Percentiles rank a stretch among this genome's conserved stretches.
Conservation (phyloP, 257 asterid genomes). For the Nicotiana sylvestris region DNA sequence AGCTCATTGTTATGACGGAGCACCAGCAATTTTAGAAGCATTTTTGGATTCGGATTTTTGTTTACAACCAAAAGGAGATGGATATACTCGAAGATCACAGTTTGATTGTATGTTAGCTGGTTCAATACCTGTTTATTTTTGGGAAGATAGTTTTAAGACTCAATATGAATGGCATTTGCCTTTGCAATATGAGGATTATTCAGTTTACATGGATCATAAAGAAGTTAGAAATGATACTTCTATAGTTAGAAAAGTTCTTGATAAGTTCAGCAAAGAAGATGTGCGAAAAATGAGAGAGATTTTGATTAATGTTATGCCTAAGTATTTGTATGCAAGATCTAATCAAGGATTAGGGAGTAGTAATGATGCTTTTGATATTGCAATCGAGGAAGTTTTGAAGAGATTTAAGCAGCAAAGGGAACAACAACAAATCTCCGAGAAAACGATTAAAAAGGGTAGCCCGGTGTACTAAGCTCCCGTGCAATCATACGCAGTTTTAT, state of each 20-base stretch:
- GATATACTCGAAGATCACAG: constrained; percentile 32
- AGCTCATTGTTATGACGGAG: constrained; percentile 24
- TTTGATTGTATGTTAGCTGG: constrained; percentile 51
- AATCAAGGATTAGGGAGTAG: constrained; percentile 20
- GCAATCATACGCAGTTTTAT: no score
- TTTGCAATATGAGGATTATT: constrained; percentile 15
- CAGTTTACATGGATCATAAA: constrained; percentile 31
- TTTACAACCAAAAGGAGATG: constrained; percentile 46
- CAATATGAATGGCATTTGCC: constrained; percentile 41
- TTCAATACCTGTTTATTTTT: constrained; percentile 41
- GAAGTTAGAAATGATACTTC: constrained; percentile 26
- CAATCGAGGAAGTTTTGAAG: constrained; percentile 23
- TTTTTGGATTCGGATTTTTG: constrained; percentile 39
- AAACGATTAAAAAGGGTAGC: not conserved
- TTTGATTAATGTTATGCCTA: constrained; percentile 32
- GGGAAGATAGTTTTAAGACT: constrained; percentile 27
- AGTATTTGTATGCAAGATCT: constrained; percentile 20
- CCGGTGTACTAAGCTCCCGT: no score
- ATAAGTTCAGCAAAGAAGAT: constrained; percentile 24
- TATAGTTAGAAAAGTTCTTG: constrained; percentile 20
- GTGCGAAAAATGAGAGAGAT: constrained; percentile 35
- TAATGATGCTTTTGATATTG: constrained; percentile 30
- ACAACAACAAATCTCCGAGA: not conserved
- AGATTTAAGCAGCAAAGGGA: constrained; percentile 20
- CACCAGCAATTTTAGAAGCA: constrained; percentile 29